phyloP scores from a whole-genome alignment of 116 monocot genomes.

The Cymodocea nodosa region DNA sequence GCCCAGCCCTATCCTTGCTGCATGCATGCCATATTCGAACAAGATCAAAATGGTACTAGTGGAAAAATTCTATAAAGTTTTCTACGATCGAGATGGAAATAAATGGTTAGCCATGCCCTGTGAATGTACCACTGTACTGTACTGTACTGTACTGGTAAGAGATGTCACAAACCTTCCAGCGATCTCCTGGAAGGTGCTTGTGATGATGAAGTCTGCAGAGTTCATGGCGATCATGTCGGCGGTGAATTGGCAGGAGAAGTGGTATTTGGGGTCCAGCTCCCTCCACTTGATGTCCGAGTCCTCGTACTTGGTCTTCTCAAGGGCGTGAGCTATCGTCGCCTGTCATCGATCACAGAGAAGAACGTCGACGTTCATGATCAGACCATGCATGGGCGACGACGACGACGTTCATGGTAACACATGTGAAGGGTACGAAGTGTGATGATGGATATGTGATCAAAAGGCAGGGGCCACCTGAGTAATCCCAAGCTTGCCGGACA shows the following conservation, averaged over 20 bases:
- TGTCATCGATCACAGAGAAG: conserved; percentile 8
- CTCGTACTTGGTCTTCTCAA: conserved; percentile 92
- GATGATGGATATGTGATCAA: background rate
- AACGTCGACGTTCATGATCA: too few relatives aligned
- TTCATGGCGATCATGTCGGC: conserved; percentile 94
- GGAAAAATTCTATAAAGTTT: too few relatives aligned
- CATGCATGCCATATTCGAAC: conserved; percentile 1
- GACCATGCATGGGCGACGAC: too few relatives aligned
- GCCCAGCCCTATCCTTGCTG: conserved; percentile 84
- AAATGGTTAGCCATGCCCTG: too few relatives aligned
- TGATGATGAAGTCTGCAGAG: conserved; percentile 79
- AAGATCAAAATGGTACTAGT: background rate
- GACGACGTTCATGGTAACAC: too few relatives aligned
- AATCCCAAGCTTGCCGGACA: conserved; percentile 70
- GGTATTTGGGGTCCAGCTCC: conserved; percentile 80
- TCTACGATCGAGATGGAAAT: too few relatives aligned
- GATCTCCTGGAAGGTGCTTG: conserved; percentile 92
- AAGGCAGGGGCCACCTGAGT: conserved; percentile 42
- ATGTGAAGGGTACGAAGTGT: too few relatives aligned
- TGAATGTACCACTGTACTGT: too few relatives aligned
- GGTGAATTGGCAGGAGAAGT: conserved; percentile 89
- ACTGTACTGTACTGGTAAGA: too few relatives aligned
- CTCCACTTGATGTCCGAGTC: conserved; percentile 88
- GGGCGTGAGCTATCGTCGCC: conserved; percentile 92
- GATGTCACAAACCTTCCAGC: conserved; percentile 54